Base-by-base conservation (phyloP, 1,139 yeast genomes). In the Suhomyces terraborum region DNA sequence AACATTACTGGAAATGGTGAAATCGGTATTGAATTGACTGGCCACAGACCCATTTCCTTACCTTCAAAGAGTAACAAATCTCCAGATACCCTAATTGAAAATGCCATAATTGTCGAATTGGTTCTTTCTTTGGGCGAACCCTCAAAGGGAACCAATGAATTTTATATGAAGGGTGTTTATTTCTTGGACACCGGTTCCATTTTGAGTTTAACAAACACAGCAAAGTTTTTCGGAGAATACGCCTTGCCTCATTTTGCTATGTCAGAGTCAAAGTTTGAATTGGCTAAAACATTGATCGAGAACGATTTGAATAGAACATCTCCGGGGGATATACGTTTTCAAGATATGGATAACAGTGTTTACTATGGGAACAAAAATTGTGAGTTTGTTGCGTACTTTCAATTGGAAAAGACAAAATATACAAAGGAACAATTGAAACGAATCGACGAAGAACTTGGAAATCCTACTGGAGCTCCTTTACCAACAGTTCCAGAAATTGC, bases 391-490 rank as follows among this genome's bases (percentile, higher is more conserved):
- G 63, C 79, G 1, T 88, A 75, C 56, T 69, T 88, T 34, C 95
- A 88, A 53, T 62, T 87, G 13, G 78, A 78, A 33, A 78, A 84
- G 17, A 79, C 89, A 16, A 69, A 71, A 6, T 69, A 76, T 33
- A 67, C 80, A 3, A 64, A 62, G 17, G 69, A 73, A 6, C 80
- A 88, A 49, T 59, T 88, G 41, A 56, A 69, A 31, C 67, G 67
- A 35, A 80, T 89, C 23, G 96, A 89, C 51, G 75, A 79, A 24
- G 98, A 91, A 57, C 62, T 88, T 22, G 61, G 55, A 12, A 67
- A 74, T 49, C 97, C 97, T 0, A 59, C 76, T 25, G 97, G 97
- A 1, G 68, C 84, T 44, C 97, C 97, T 2, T 74, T 83, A 12
- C 73, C 77, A 2, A 25, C 37, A 6, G 58, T 83, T 1, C 97